These are phyloP conservation scores for Actinomucor elegans DNA, from an alignment of 371 early-diverging fungal species.

Conservation along the genomic window DNA sequence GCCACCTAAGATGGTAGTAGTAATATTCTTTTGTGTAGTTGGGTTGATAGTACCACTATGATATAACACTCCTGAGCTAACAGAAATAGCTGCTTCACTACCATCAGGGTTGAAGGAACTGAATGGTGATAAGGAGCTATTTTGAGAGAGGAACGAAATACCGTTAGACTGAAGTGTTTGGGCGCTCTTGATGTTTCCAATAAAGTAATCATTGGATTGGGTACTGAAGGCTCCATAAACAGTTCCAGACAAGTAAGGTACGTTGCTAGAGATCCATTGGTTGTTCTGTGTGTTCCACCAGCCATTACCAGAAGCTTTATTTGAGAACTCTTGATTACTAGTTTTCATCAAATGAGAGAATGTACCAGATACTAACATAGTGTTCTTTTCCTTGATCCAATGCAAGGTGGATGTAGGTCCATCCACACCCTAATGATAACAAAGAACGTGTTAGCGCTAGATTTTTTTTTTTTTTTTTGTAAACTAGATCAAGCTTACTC, in stretches of 20 bases:
- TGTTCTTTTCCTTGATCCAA: not conserved
- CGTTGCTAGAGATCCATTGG: constrained; percentile 14
- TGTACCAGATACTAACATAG: constrained; percentile 35
- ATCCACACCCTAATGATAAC: constrained; percentile 32
- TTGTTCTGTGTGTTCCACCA: constrained; percentile 26
- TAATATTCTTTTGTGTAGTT: constrained; percentile 4
- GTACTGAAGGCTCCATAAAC: constrained; percentile 12
- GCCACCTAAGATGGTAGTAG: constrained; percentile 43
- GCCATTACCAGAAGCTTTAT: constrained; percentile 26
- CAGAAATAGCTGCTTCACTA: not conserved
- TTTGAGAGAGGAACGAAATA: constrained; percentile 25
- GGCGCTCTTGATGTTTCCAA: constrained; percentile 40
- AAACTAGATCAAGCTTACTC: constrained; percentile 10
- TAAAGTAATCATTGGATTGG: constrained; percentile 13
- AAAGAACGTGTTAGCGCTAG: too few species aligned
- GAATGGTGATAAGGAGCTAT: constrained; percentile 18
- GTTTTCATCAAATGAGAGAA: constrained; percentile 16
- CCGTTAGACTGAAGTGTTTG: constrained; percentile 39
- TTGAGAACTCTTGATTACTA: not conserved
- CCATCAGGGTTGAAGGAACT: constrained; percentile 31
- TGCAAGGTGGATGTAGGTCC: constrained; percentile 25
- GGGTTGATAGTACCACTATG: constrained; percentile 1
- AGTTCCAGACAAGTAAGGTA: constrained; percentile 30
- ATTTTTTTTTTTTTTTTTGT: too few species aligned
- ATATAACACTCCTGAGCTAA: constrained; percentile 35